phyloP scores from a whole-genome alignment of 257 asterid genomes.

The Salvia splendens region DNA sequence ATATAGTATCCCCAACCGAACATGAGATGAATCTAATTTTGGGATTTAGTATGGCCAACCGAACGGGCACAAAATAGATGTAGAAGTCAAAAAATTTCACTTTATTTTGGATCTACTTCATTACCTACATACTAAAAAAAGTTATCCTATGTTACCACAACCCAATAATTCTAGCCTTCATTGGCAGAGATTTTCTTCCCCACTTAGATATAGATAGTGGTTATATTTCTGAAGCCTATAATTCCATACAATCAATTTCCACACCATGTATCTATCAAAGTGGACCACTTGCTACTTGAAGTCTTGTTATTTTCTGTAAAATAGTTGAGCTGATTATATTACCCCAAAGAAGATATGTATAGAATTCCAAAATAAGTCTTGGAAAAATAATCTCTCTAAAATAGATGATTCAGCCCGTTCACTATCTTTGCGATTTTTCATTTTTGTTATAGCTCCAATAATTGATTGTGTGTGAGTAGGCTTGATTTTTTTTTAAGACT shows the following conservation, averaged over 20 bases:
- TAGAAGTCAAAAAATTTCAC: neutral
- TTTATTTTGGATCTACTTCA: neutral
- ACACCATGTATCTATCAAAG: neutral
- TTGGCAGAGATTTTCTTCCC: neutral
- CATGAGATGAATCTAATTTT: too few relatives aligned
- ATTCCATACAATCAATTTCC: neutral
- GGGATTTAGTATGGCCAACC: too few relatives aligned
- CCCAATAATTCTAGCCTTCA: neutral
- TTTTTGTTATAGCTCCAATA: neutral
- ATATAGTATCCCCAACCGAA: too few relatives aligned
- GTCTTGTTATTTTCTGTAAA: neutral
- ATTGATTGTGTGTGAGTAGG: neutral
- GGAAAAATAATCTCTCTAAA: too few relatives aligned
- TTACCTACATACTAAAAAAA: neutral
- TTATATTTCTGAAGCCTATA: neutral
- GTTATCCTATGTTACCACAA: neutral
- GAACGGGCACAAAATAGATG: too few relatives aligned
- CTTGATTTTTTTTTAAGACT: too few relatives aligned
- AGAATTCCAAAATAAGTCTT: too few relatives aligned
- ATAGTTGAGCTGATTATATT: neutral
- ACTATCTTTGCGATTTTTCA: neutral
- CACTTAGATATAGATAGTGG: neutral
- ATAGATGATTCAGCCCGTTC: too few relatives aligned
- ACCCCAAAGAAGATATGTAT: too few relatives aligned
- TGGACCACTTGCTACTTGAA: slow-evolving; percentile 5